Evolutionary conservation across 2,329 filamentous ascomycete genomes (phyloP).

Genomic region (Blastomyces gilchristii): DNA sequence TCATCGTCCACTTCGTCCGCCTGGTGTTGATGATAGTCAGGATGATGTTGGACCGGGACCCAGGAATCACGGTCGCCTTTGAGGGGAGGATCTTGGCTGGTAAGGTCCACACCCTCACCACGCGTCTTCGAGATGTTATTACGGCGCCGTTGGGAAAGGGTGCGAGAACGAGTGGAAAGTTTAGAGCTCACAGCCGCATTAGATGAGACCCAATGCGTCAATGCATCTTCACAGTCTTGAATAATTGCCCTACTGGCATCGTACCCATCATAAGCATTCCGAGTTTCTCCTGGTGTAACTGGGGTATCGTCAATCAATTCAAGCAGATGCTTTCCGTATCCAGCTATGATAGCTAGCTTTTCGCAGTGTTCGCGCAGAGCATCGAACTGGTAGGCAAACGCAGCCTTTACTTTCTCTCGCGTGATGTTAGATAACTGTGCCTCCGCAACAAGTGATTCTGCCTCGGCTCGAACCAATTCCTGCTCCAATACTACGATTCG

Average conservation of each 20-base stretch:
- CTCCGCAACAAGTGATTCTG: slow-evolving; percentile 96
- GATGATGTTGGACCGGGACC: slow-evolving; percentile 59
- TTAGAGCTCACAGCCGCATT: slow-evolving; percentile 82
- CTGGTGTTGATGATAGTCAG: slow-evolving; percentile 29
- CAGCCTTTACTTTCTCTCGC: slow-evolving; percentile 96
- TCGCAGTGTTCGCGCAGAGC: slow-evolving; percentile 94
- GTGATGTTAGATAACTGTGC: slow-evolving; percentile 99
- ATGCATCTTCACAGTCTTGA: slow-evolving; percentile 93
- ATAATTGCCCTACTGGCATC: slow-evolving; percentile 98
- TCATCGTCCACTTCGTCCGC: slow-evolving; percentile 36
- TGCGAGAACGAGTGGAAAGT: slow-evolving; percentile 77
- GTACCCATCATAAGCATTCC: slow-evolving; percentile 92
- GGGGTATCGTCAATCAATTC: slow-evolving; percentile 94
- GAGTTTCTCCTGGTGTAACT: slow-evolving; percentile 92
- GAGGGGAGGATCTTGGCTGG: slow-evolving; percentile 67
- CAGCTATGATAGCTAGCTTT: slow-evolving; percentile 95
- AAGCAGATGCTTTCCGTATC: slow-evolving; percentile 95
- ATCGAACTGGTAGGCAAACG: slow-evolving; percentile 97
- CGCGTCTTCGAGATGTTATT: slow-evolving; percentile 57
- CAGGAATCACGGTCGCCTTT: slow-evolving; percentile 70
- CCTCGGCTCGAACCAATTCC: slow-evolving; percentile 94
- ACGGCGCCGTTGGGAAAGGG: slow-evolving; percentile 72
- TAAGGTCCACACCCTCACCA: slow-evolving; percentile 68
- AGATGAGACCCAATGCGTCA: slow-evolving; percentile 92
- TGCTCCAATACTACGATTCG: slow-evolving; percentile 97